Evolutionary conservation across 352 stramenopile species (phyloP).

Genomic region (Globisporangium sylvaticum): DNA sequence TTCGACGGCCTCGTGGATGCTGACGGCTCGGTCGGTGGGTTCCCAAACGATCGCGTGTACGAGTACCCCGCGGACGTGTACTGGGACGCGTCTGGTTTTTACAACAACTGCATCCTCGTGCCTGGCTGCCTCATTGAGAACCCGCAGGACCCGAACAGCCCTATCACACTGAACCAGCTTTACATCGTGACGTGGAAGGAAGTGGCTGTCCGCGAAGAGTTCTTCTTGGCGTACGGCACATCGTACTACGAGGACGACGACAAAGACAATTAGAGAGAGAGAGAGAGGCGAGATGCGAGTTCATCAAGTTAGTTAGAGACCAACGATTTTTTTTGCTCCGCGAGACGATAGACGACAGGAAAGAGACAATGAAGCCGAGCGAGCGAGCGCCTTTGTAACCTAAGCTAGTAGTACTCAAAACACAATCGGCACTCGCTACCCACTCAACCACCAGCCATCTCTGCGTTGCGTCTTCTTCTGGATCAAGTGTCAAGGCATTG

Average conservation of each 20-base stretch:
- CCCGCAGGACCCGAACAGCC: constrained; percentile 66
- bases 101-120: constrained; percentile 90
- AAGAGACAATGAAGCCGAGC: background rate
- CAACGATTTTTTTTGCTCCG: background rate
- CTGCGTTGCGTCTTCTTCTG: background rate
- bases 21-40: constrained; percentile 77
- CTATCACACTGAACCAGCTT: constrained; percentile 80
- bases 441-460: background rate
- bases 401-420: constrained; percentile 4
- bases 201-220: constrained; percentile 77
- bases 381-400: constrained; percentile 7
- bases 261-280: constrained; percentile 34
- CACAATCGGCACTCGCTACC: constrained; percentile 1
- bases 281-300: constrained; percentile 17
- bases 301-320: constrained; percentile 12
- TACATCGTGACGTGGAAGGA: constrained; percentile 90
- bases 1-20: constrained; percentile 84
- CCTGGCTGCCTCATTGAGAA: constrained; percentile 81
- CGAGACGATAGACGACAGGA: constrained; percentile 5
- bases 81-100: constrained; percentile 85
- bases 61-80: constrained; percentile 83
- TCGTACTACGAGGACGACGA: constrained; percentile 87
- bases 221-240: constrained; percentile 86
- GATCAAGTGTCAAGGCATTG: background rate
- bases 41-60: constrained; percentile 86